These are phyloP conservation scores for Cryptococcus amylolentus DNA, from an alignment of 1,284 basidiomycete species.

Conservation along the genomic window DNA sequence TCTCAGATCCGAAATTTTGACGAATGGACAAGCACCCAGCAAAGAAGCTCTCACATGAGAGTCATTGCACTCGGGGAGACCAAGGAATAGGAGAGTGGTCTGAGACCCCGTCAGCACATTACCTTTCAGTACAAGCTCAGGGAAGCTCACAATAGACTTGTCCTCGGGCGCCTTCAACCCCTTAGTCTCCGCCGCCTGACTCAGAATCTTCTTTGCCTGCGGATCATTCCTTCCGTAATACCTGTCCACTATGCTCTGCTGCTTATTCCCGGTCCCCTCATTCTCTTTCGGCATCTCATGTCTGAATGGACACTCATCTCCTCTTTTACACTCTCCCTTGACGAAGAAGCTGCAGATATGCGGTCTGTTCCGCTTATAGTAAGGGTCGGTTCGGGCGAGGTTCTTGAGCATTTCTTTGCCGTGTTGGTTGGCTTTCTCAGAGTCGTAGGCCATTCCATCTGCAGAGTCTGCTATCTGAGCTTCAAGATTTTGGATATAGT, in stretches of 20 bases:
- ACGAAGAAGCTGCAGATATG: constrained; percentile 93
- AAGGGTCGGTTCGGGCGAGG: constrained; percentile 86
- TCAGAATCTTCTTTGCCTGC: constrained; percentile 82
- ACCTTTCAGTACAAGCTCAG: background rate
- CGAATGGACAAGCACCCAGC: constrained; percentile 64
- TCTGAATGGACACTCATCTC: constrained; percentile 87
- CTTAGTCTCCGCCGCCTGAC: constrained; percentile 65
- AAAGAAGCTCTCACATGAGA: constrained; percentile 72
- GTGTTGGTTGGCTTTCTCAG: constrained; percentile 65
- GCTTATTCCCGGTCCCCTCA: constrained; percentile 61
- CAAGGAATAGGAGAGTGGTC: constrained; percentile 89
- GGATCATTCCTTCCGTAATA: constrained; percentile 88
- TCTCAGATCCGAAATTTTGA: constrained; percentile 68
- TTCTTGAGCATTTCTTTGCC: constrained; percentile 96
- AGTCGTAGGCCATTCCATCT: constrained; percentile 55
- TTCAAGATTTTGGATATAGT: constrained; percentile 96
- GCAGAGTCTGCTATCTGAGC: constrained; percentile 57
- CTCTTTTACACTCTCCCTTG: constrained; percentile 91
- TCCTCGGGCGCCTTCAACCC: constrained; percentile 90
- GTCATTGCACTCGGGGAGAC: constrained; percentile 73
- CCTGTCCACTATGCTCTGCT: constrained; percentile 84
- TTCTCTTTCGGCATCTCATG: constrained; percentile 85
- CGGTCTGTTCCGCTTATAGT: constrained; percentile 93
- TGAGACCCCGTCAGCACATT: constrained; percentile 38
- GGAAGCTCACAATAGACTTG: constrained; percentile 65